Conservation (phyloP, 257 asterid species). For the Lycium barbarum region DNA sequence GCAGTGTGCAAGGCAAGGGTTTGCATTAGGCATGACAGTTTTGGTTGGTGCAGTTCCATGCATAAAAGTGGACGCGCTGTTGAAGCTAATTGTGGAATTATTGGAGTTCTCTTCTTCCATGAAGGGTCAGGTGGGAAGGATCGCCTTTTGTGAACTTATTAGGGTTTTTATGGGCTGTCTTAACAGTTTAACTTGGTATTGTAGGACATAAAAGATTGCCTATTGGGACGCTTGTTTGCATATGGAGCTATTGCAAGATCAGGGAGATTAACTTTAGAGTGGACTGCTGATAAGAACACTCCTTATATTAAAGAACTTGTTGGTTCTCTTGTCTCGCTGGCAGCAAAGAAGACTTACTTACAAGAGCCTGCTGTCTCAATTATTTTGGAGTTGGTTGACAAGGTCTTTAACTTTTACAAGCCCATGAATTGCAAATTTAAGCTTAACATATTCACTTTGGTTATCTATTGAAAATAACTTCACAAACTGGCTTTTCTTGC, state of each 20-base stretch:
- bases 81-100: conserved; percentile 75
- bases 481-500: background rate
- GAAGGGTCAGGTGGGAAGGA: conserved; percentile 93
- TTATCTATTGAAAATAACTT: conserved; percentile 1
- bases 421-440: conserved; percentile 11
- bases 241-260: conserved; percentile 97
- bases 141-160: background rate
- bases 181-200: conserved; percentile 37
- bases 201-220: conserved; percentile 85
- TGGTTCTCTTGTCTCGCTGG: conserved; percentile 67
- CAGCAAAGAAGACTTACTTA: conserved; percentile 81
- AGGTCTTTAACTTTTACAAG: conserved; percentile 53
- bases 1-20: conserved; percentile 99
- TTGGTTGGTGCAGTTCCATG: conserved; percentile 70
- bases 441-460: background rate
- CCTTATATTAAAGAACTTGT: conserved; percentile 68
- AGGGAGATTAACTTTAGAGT: conserved; percentile 79
- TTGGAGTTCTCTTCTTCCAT: conserved; percentile 88
- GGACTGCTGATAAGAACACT: conserved; percentile 56
- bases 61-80: conserved; percentile 73
- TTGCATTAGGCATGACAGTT: conserved; percentile 83
- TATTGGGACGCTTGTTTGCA: conserved; percentile 92
- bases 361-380: conserved; percentile 89
- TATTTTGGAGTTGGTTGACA: conserved; percentile 78
- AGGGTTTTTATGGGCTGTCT: background rate